These are phyloP conservation scores for Clitopilus passeckerianus DNA, from an alignment of 768 basidiomycete species.

Conservation along the genomic window DNA sequence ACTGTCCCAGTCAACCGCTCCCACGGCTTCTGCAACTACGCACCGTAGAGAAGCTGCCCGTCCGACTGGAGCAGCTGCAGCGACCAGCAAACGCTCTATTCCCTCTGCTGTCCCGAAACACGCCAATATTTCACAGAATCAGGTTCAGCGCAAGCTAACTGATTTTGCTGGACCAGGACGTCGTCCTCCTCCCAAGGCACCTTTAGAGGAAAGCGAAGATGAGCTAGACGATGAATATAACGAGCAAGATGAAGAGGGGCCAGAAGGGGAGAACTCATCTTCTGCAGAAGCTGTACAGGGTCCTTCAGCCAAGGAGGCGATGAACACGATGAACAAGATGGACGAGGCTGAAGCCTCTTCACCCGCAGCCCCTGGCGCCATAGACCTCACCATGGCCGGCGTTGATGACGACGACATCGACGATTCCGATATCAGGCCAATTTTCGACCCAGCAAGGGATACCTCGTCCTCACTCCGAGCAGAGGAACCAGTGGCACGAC, in stretches of 20 bases:
- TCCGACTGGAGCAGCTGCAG: background rate
- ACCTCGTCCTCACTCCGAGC: constrained; percentile 8
- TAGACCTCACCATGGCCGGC: constrained; percentile 11
- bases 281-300: background rate
- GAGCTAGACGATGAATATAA: constrained; percentile 18
- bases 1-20: background rate
- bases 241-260: constrained; percentile 8
- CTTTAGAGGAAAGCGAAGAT: constrained; percentile 10
- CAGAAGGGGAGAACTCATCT: constrained; percentile 7
- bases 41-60: background rate
- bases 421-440: constrained; percentile 11
- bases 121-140: constrained; percentile 12
- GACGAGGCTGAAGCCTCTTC: background rate
- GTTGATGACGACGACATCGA: constrained; percentile 15
- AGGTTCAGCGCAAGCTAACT: constrained; percentile 41
- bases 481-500: constrained; percentile 18
- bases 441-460: constrained; percentile 10
- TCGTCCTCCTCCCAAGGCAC: constrained; percentile 13
- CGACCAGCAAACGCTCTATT: background rate
- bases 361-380: background rate
- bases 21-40: background rate
- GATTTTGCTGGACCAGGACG: constrained; percentile 52
- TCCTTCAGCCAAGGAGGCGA: too few species aligned
- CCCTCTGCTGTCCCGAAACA: constrained; percentile 7
- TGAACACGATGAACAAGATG: constrained; percentile 2